phyloP scores from a whole-genome alignment of 257 asterid species.

The Solanum bulbocastanum region DNA sequence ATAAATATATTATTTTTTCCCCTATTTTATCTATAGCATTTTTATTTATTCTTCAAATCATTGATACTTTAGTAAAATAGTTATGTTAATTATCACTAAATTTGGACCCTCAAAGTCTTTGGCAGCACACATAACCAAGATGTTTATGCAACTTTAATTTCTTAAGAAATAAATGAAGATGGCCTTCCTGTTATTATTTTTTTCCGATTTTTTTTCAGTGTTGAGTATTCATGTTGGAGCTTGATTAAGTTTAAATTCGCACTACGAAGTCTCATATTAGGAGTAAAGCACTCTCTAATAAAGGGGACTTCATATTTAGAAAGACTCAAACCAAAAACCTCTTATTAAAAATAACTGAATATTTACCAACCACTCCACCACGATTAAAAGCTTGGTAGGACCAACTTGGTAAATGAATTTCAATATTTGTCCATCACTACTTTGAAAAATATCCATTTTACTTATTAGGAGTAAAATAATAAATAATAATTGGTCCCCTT shows the following conservation, averaged over 20 bases:
- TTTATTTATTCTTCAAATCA: background rate
- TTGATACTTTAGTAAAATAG: background rate
- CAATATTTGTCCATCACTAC: background rate
- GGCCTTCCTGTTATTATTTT: background rate
- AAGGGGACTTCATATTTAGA: accelerated
- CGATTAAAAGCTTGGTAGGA: background rate
- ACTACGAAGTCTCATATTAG: background rate
- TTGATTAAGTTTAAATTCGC: no score
- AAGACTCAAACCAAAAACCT: accelerated
- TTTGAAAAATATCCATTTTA: background rate
- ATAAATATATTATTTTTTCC: no score
- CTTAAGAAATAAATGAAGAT: background rate
- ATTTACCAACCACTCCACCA: background rate
- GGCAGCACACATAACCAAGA: background rate
- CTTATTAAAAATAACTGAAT: no score
- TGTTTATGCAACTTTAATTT: background rate
- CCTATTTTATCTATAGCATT: no score
- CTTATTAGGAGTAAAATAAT: background rate
- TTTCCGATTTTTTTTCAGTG: accelerated
- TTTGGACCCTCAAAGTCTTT: background rate
- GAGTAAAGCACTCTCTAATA: background rate
- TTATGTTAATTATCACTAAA: background rate
- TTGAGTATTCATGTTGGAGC: accelerated
- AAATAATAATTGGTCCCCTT: background rate
- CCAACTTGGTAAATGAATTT: background rate